Percentiles rank a stretch among this genome's conserved stretches.
phyloP scores from a whole-genome alignment of 2,329 filamentous ascomycete species.

The Fusarium sp. region DNA sequence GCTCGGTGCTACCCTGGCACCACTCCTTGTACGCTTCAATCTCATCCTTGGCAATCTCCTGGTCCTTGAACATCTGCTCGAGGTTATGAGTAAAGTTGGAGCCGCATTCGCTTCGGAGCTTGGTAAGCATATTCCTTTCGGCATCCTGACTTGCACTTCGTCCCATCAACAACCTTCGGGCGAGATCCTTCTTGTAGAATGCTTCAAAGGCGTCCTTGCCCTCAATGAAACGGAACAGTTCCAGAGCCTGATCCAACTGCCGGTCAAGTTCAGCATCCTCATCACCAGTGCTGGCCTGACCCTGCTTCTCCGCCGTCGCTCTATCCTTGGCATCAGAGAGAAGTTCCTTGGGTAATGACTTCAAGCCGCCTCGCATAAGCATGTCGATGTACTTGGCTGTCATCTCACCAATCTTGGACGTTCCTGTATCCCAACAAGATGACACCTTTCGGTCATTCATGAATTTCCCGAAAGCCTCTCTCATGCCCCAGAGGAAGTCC shows the following conservation, averaged over 20 bases:
- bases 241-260: conserved; percentile 91
- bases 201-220: conserved; percentile 98
- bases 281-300: conserved; percentile 77
- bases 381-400: conserved; percentile 97
- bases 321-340: conserved; percentile 71
- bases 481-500: conserved; percentile 80
- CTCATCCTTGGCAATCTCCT: conserved; percentile 92
- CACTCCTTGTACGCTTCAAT: conserved; percentile 87
- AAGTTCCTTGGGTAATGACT: conserved; percentile 79
- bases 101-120: conserved; percentile 93
- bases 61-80: conserved; percentile 99
- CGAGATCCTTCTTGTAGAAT: conserved; percentile 98
- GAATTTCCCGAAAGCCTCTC: conserved; percentile 88
- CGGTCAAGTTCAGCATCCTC: conserved; percentile 93
- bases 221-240: conserved; percentile 96
- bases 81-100: conserved; percentile 95
- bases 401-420: conserved; percentile 97
- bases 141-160: conserved; percentile 94
- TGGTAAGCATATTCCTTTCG: conserved; percentile 93
- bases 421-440: conserved; percentile 81
- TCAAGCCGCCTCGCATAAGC: conserved; percentile 87
- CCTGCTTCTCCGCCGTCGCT: conserved; percentile 68
- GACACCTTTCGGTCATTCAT: conserved; percentile 89
- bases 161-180: conserved; percentile 88
- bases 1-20: conserved; percentile 63